A percentile compares a stretch with the other conserved stretches of the same genome.
Conservation (phyloP, 176 grass and related monocot genomes). For the Pontederia paniculata region DNA sequence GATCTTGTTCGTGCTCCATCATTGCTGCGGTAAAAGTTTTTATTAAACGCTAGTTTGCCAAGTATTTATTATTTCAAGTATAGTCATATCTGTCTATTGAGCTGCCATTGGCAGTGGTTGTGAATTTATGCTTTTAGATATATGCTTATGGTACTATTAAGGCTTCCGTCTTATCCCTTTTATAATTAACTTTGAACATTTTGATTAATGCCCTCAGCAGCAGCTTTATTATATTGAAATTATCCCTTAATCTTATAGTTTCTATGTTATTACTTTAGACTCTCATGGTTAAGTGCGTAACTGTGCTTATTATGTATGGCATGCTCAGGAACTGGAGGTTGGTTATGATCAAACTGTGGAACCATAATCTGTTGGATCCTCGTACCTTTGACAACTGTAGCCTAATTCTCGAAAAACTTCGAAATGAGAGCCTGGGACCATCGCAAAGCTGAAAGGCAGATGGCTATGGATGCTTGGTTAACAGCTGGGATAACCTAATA, state of each 20-base stretch:
- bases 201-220: too few relatives aligned
- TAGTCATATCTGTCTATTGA: too few relatives aligned
- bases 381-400: conserved; percentile 60
- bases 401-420: conserved; percentile 36
- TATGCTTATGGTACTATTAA: not conserved
- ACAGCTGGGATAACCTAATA: conserved; percentile 1
- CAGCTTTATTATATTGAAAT: too few relatives aligned
- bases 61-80: too few relatives aligned
- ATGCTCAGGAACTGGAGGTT: conserved; percentile 56
- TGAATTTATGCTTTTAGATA: not conserved
- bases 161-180: too few relatives aligned
- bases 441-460: conserved; percentile 15
- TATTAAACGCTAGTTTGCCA: too few relatives aligned
- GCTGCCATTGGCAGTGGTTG: not conserved
- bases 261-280: not conserved
- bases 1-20: conserved; percentile 29
- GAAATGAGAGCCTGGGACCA: conserved; percentile 13
- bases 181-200: too few relatives aligned
- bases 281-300: not conserved
- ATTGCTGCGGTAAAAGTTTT: conserved; percentile 34
- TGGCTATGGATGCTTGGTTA: not conserved
- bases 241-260: not conserved
- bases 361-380: conserved; percentile 69
- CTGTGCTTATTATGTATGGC: not conserved
- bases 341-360: conserved; percentile 98